Base-by-base conservation (phyloP, 495 filamentous ascomycete species). In the Pyrenopolyporus hunteri region DNA sequence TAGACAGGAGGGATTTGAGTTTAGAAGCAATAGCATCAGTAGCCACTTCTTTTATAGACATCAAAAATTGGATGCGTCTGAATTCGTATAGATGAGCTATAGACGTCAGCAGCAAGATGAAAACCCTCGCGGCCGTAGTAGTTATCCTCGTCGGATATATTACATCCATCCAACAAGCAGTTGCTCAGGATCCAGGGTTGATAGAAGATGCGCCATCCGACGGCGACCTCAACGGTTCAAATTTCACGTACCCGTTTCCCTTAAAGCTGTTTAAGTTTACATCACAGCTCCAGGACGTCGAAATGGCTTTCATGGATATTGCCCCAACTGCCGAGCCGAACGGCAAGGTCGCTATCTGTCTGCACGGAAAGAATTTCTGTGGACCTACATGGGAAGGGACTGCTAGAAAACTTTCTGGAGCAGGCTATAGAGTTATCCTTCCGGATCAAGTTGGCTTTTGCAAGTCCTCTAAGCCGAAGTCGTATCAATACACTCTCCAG, bases 331-430 rank as follows among this genome's bases (percentile, higher is more conserved):
- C 40, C 6, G 10, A 46, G n/a, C 53, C 64, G 23, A 70, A 65
- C 25, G 54, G 63, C 23, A 69, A 70, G 40, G 70, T 67, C 16
- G 72, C 69, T 13, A 52, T 79, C 26, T 71, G 79, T 28, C 51
- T 81, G 4, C 78, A 81, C 59, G 77, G 78, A 25, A 76, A 76
- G 54, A 80, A 79, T 62, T 81, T 80, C 44, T 81, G 78, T 60
- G 72, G 59, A 25, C 54, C 72, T 1, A 81, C 78, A 1, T 81
- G 76, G 76, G 64, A 68, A 14, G 55, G 47, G 10, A 78, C 78
- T 11, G 67, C 72, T 16, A 8, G 32, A n/a, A 42, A 62, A 11
- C 73, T 80, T 26, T 42, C 64, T 7, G 50, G 40, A 0, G 59
- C 51, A 26, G 78, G 77, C 5, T 79, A 78, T 58, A 73, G 77